These are phyloP conservation scores for Heracleum sosnowskyi DNA, from an alignment of 129 eudicot genomes.

Conservation along the genomic window DNA sequence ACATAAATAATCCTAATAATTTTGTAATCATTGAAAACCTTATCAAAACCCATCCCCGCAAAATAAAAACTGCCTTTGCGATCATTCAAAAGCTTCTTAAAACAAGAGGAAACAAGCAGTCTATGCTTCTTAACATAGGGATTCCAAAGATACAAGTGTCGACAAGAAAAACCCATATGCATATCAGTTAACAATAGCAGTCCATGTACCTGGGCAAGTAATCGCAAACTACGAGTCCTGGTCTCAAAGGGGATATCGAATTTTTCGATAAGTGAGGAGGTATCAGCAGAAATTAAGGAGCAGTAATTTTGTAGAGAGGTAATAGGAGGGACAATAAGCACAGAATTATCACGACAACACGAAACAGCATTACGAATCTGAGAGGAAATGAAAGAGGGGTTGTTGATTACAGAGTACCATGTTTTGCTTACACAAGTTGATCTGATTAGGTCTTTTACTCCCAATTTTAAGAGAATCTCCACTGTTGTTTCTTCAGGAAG, in stretches of 20 bases:
- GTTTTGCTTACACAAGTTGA: not conserved
- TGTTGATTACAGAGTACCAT: not conserved
- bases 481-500: not conserved
- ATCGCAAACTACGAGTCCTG: not conserved
- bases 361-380: not conserved
- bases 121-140: not conserved
- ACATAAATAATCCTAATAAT: not conserved
- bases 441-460: not conserved
- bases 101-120: not conserved
- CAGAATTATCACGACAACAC: rapidly evolving
- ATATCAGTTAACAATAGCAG: not conserved
- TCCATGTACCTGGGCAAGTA: not conserved
- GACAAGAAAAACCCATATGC: rapidly evolving
- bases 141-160: not conserved
- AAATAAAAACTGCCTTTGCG: not conserved
- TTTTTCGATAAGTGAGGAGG: not conserved
- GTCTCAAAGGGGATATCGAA: not conserved
- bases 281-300: not conserved
- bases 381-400: not conserved
- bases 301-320: not conserved
- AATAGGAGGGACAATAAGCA: not conserved
- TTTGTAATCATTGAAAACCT: not conserved
- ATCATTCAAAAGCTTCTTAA: not conserved
- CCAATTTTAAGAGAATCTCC: not conserved
- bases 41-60: not conserved